Base-by-base conservation (phyloP, 805 yeast species). In the Kluyveromyces wickerhamii region DNA sequence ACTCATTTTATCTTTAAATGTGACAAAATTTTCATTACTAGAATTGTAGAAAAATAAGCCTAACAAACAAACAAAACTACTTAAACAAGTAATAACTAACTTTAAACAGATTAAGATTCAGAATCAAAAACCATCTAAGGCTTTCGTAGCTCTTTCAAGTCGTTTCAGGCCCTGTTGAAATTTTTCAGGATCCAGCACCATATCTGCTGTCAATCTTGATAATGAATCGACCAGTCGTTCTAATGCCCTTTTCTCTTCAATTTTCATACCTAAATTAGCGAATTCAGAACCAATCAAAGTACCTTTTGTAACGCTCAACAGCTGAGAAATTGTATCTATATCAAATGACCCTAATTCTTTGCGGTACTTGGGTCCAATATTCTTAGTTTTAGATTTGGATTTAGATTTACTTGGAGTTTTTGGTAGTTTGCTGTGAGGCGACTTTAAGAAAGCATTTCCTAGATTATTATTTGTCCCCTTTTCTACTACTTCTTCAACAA, bases 141-240 rank as follows among this genome's bases (percentile, higher is more conserved):
- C 94, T 36, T 81, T 66, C 38, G 87, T 71, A 0, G 96, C 96
- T 46, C 77, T 78, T 45, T 81, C 82, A 47, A 89, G 63, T 43
- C 97, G 66, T 42, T 73, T 68, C 28, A 85, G 70, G 9, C 96
- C 95, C 41, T 85, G 86, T 11, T 77, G 78, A 38, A 81, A 79
- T 49, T 92, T 74, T 19, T 73, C 74, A 19, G 85, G 85, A 55
- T 89, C 95, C 37, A 84, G 54, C 35, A 87, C 81, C 84, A 92
- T 86, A 51, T 87, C 96, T 35, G 88, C 85, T 3, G 95, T 86
- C 39, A 92, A 69, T 47, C 92, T 69, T 25, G 92, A 79, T 30
- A 89, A 65, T 2, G 94, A 78, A 49, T 87, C 95, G 3, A 89
- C 82, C 32, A 89, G 75, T 57, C 85, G 77, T 51, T 89, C 96